Evolutionary conservation across 2,329 filamentous ascomycete genomes (phyloP).

Genomic region (Chlorencoelia australis): DNA sequence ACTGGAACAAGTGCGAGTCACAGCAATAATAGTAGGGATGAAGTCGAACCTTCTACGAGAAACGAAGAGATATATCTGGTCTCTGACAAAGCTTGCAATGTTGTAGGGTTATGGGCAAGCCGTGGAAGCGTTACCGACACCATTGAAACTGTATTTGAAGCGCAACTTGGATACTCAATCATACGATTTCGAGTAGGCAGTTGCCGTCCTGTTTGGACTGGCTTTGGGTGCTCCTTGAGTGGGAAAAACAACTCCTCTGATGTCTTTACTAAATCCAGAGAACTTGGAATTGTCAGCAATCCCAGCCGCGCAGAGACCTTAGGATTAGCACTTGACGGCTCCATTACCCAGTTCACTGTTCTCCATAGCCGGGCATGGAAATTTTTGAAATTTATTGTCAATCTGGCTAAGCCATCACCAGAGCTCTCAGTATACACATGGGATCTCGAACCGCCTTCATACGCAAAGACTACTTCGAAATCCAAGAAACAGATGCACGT

Average conservation of each 20-base stretch:
- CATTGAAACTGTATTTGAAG: slow-evolving; percentile 40
- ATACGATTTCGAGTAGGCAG: slow-evolving; percentile 43
- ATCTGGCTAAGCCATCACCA: slow-evolving; percentile 44
- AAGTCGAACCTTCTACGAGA: too few relatives aligned
- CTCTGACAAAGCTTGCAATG: slow-evolving; percentile 24
- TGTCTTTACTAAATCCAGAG: too few relatives aligned
- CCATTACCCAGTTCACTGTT: slow-evolving; percentile 58
- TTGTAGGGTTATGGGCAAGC: slow-evolving; percentile 25
- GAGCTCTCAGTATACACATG: slow-evolving; percentile 40
- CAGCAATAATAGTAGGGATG: too few relatives aligned
- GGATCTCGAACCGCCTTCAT: slow-evolving; percentile 24
- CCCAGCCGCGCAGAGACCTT: slow-evolving; percentile 47
- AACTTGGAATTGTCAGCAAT: too few relatives aligned
- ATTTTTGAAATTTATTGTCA: slow-evolving; percentile 64
- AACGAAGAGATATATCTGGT: slow-evolving; percentile 19
- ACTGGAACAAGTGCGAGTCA: too few relatives aligned
- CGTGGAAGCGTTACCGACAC: slow-evolving; percentile 21
- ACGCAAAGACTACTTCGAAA: too few relatives aligned
- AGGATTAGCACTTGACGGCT: slow-evolving; percentile 60
- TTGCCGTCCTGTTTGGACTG: slow-evolving; percentile 32
- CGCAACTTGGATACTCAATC: slow-evolving; percentile 44
- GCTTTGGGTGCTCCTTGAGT: too few relatives aligned
- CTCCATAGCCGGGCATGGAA: slow-evolving; percentile 53
- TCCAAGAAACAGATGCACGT: slow-evolving; percentile 53
- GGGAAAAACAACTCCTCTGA: too few relatives aligned